Base-by-base conservation (phyloP, 1,284 basidiomycete genomes). In the Thelephora terrestris region DNA sequence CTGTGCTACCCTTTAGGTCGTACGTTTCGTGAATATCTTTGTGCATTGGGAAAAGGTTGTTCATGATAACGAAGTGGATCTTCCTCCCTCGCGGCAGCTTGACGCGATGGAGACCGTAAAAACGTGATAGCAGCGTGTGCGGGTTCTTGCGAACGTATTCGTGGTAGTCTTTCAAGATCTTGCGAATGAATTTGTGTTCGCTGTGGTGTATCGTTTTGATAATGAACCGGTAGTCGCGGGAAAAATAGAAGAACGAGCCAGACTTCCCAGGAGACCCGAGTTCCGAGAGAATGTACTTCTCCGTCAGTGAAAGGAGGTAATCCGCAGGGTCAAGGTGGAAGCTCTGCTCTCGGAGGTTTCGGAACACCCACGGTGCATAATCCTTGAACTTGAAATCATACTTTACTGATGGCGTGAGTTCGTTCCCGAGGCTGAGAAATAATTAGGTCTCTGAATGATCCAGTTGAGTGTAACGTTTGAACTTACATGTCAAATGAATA, bases 381-480 rank as follows among this genome's bases (percentile, higher is more conserved):
- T 98, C 95, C 67, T 99, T 99, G 76, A 99, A 99, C 68, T 99
- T 99, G 76, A 95, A 95, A 65, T 95, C 91, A 67, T 95, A 94
- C 66, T 85, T 90, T 5, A 94, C 94, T 0, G 91, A 95, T 0
- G 95, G 95, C 5, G 94, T 97, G 43, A 99, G 73, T 68, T 98
- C 95, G 66, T 98, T 97, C 17, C 95, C 95, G 60, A 97, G 78
- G 55, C 89, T 91, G 58, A 10, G 45, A 21, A 46, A 24, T 44
- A 20, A 50, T 63, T 17, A 61, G 52, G 40, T 21, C n/a, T 10
- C 48, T 35, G 42, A 38, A 40, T 50, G 39, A 39, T 14, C 16
- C 34, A 51, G n/a, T 9, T 7, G 20, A 12, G 7, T 29, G 40
- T 21, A 9, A 39, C 37, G 46, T 36, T 21, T 42, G 38, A 3